Evolutionary conservation across 2,329 filamentous ascomycete species (phyloP).

Genomic region (Fusarium buharicum): DNA sequence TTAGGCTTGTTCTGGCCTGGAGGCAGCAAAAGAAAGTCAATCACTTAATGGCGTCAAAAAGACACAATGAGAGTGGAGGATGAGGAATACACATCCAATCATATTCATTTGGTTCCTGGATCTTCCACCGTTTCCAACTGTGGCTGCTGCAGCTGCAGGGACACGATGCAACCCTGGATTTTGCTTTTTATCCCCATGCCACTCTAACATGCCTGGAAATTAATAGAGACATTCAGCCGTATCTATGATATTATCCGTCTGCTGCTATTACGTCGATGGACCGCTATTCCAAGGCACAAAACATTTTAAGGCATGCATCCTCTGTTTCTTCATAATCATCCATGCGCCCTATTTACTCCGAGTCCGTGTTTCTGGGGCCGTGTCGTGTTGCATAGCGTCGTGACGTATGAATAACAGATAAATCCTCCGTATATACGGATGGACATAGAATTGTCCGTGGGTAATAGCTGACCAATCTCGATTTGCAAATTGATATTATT

Average conservation of each 20-base stretch:
- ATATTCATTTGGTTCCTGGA: conserved; percentile 30
- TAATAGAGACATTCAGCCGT: conserved; percentile 14
- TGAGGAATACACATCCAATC: conserved; percentile 14
- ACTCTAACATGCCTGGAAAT: conserved; percentile 22
- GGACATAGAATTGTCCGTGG: neutral
- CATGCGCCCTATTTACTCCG: conserved; percentile 10
- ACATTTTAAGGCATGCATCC: neutral
- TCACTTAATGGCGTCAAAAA: conserved; percentile 35
- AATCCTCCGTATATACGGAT: neutral
- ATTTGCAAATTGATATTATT: conserved; percentile 14
- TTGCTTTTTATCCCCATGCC: conserved; percentile 10
- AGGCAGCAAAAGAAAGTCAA: conserved; percentile 7
- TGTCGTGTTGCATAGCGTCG: conserved; percentile 23
- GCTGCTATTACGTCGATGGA: conserved; percentile 19
- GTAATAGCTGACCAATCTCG: conserved; percentile 24
- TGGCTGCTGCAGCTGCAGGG: conserved; percentile 33
- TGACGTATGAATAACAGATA: conserved; percentile 16
- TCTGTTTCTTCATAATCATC: conserved; percentile 3
- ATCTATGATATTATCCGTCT: conserved; percentile 12
- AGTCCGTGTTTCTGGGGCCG: conserved; percentile 18
- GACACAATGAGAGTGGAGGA: conserved; percentile 22
- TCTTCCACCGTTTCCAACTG: conserved; percentile 11
- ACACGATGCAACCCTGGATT: conserved; percentile 32
- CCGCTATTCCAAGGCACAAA: conserved; percentile 34
- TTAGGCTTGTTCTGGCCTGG: conserved; percentile 28